Base-by-base conservation (phyloP, 176 grass and related monocot species). In the Phyllostachys edulis region DNA sequence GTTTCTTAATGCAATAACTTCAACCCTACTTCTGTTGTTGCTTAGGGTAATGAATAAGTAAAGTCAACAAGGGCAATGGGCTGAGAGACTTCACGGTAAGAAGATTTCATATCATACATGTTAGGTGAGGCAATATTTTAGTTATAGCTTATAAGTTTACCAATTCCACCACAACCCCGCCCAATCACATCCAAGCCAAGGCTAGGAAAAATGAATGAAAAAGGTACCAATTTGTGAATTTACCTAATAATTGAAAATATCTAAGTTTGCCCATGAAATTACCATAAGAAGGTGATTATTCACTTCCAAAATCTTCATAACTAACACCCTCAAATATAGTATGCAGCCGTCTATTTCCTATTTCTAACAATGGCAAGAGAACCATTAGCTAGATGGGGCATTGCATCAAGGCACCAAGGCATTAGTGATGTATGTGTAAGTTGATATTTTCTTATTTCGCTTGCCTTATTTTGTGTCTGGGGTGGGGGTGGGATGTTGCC, bases 321-420 rank as follows among this genome's bases (percentile, higher is more conserved):
- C 72, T 94, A 75, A 94, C 85, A 85, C 81, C 93, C 89, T 96
- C 96, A 51, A 91, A 94, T 89, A 99, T 99, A 83, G 96, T 89
- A 90, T 94, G 90, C 84, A 96, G 84, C 49, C 81, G 92, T 82
- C 91, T 94, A 86, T 89, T 94, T 85, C 87, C 96, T 44, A 78
- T 83, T 67, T 99, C 91, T 94, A 74, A 68, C 54, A 76, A 80
- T 80, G 75, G 74, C 64, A 87, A 68, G 29, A 84, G 42, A 84
- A 77, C 10, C 27, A 70, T 89, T 49, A 94, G 82, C 21, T 76
- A 84, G 50, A 69, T 64, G 40, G 78, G 57, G 73, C 42, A 60
- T 81, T 71, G 15, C 23, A n/a, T n/a, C n/a, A n/a, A n/a, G n/a
- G n/a, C n/a, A n/a, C n/a, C n/a, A n/a, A n/a, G n/a, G n/a, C n/a